Evolutionary conservation across 2,329 filamentous ascomycete species (phyloP).

Genomic region (Dactylella cylindrospora): DNA sequence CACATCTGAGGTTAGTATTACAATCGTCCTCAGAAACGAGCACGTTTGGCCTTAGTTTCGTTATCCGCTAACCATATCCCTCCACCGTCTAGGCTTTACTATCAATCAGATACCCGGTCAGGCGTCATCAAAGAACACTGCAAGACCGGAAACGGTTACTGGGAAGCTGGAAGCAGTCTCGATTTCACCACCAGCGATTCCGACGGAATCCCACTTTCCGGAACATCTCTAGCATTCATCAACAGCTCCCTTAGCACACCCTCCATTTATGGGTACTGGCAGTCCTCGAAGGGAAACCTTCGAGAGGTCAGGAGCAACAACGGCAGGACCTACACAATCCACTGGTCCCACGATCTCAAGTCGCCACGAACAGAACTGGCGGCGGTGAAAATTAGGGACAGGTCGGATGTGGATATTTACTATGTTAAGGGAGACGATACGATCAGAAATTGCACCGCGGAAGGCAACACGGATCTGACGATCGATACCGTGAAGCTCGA

Average conservation of each 20-base stretch:
- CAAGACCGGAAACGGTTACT: background rate
- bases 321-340: background rate
- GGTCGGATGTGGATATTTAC: background rate
- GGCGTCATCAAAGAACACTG: background rate
- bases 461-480: background rate
- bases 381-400: background rate
- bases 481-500: background rate
- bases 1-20: constrained; percentile 27
- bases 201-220: background rate
- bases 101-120: constrained; percentile 12
- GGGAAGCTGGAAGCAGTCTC: background rate
- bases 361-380: background rate
- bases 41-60: no score
- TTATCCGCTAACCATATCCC: no score
- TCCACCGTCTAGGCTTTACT: constrained; percentile 1
- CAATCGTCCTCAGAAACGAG: background rate
- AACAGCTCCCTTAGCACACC: constrained; percentile 3
- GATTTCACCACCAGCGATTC: no score
- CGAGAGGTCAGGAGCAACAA: background rate
- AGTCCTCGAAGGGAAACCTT: background rate
- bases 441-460: background rate
- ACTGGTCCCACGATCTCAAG: background rate
- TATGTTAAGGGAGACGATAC: background rate
- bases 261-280: constrained; percentile 6
- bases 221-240: constrained; percentile 15